These are phyloP conservation scores for Olyra latifolia DNA, from an alignment of 176 grass and related monocot species.

Conservation along the genomic window DNA sequence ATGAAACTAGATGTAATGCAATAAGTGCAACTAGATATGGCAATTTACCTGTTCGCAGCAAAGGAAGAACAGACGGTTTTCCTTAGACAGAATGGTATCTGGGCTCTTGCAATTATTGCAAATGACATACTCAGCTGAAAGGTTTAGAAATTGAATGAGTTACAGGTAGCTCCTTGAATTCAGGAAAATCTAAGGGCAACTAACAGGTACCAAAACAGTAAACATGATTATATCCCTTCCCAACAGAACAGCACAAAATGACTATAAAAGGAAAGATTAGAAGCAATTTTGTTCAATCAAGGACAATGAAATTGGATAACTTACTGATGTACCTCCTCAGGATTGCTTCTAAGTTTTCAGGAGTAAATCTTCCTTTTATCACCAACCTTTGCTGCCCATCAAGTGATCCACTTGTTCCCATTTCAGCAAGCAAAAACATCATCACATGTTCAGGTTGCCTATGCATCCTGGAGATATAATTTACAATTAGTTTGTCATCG, in stretches of 20 bases:
- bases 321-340: constrained; percentile 88
- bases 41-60: constrained; percentile 80
- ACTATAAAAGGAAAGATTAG: not conserved
- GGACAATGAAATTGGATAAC: not conserved
- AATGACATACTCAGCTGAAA: constrained; percentile 79
- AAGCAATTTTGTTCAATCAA: not conserved
- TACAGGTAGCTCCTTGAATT: not conserved
- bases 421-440: constrained; percentile 80
- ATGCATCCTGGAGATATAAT: constrained; percentile 69
- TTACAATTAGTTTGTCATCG: not conserved
- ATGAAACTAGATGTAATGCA: not conserved
- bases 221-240: not conserved
- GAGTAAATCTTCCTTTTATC: constrained; percentile 83
- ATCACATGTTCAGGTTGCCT: constrained; percentile 95
- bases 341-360: constrained; percentile 69
- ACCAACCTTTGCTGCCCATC: constrained; percentile 93
- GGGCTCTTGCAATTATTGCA: constrained; percentile 92
- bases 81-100: constrained; percentile 80
- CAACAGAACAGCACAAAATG: not conserved
- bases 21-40: not conserved
- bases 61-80: constrained; percentile 84
- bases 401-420: constrained; percentile 84
- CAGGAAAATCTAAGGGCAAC: not conserved
- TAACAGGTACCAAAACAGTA: not conserved
- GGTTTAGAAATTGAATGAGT: not conserved